Evolutionary conservation across 352 stramenopile genomes (phyloP).

Genomic region (Globisporangium orthogonon): DNA sequence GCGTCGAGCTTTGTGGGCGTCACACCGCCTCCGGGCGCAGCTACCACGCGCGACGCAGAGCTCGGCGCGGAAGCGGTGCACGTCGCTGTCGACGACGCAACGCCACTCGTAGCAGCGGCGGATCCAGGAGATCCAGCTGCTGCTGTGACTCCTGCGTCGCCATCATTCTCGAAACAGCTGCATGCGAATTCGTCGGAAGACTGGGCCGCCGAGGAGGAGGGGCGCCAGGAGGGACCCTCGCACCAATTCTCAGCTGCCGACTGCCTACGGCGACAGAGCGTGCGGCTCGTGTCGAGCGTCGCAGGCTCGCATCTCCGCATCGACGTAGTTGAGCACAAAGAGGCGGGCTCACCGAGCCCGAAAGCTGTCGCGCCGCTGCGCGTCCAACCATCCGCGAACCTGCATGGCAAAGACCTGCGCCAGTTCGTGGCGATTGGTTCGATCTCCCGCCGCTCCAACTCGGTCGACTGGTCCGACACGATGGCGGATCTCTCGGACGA

Average conservation of each 20-base stretch:
- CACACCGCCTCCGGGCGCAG: neutral
- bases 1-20: constrained; percentile 10
- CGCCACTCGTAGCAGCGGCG: neutral
- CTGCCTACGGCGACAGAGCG: constrained; percentile 1
- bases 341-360: neutral
- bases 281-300: neutral
- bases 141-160: neutral
- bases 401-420: constrained; percentile 63
- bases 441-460: constrained; percentile 36
- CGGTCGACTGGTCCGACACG: constrained; percentile 67
- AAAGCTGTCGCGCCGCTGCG: neutral
- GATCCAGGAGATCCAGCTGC: neutral
- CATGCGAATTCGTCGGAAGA: constrained; percentile 8
- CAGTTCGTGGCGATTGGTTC: constrained; percentile 53
- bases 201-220: constrained; percentile 8
- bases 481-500: constrained; percentile 29
- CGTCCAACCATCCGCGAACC: constrained; percentile 16
- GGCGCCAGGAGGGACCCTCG: constrained; percentile 3
- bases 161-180: constrained; percentile 1
- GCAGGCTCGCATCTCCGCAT: constrained; percentile 2
- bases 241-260: neutral
- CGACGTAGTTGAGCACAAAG: constrained; percentile 3
- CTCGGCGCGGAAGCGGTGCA: neutral
- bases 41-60: neutral
- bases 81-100: neutral